Percentiles rank a stretch among this genome's conserved stretches.
Conservation (phyloP, 306 rosid genomes). For the Pachyrhizus erosus region DNA sequence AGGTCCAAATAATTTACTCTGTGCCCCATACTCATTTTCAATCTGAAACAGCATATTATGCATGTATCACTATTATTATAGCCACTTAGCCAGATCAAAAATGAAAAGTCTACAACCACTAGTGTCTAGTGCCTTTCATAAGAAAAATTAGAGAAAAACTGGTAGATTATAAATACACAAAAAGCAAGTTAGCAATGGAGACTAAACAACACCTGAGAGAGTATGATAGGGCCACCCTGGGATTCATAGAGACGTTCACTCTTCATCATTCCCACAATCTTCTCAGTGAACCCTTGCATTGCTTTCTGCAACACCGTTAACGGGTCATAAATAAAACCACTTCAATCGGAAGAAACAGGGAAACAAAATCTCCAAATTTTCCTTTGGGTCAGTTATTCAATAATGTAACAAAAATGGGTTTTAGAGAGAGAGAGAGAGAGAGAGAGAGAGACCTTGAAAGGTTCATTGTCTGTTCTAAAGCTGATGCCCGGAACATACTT, state of each 20-base stretch:
- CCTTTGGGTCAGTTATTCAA: not conserved
- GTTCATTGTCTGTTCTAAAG: slow-evolving; percentile 98
- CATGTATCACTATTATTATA: slow-evolving; percentile 27
- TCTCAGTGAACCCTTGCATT: slow-evolving; percentile 96
- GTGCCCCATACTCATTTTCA: slow-evolving; percentile 94
- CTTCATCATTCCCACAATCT: slow-evolving; percentile 97
- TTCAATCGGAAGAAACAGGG: slow-evolving; percentile 14
- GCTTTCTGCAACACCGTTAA: slow-evolving; percentile 71
- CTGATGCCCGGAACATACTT: slow-evolving; percentile 98
- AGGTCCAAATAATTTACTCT: slow-evolving; percentile 84
- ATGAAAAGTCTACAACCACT: slow-evolving; percentile 27
- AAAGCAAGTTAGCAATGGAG: slow-evolving; percentile 5
- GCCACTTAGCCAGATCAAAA: slow-evolving; percentile 38
- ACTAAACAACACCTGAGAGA: slow-evolving; percentile 77
- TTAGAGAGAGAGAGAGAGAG: not conserved
- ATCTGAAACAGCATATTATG: slow-evolving; percentile 58
- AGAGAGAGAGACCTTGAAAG: slow-evolving; percentile 75
- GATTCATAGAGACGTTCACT: slow-evolving; percentile 84
- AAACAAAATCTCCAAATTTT: not conserved
- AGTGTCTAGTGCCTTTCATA: slow-evolving; percentile 4
- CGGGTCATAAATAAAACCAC: slow-evolving; percentile 26
- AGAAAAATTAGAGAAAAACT: not conserved
- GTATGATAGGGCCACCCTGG: slow-evolving; percentile 98
- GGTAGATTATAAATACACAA: slow-evolving; percentile 27
- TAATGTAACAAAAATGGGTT: not conserved